Base-by-base conservation (phyloP, 2,329 filamentous ascomycete genomes). In the Corynespora cassiicola region DNA sequence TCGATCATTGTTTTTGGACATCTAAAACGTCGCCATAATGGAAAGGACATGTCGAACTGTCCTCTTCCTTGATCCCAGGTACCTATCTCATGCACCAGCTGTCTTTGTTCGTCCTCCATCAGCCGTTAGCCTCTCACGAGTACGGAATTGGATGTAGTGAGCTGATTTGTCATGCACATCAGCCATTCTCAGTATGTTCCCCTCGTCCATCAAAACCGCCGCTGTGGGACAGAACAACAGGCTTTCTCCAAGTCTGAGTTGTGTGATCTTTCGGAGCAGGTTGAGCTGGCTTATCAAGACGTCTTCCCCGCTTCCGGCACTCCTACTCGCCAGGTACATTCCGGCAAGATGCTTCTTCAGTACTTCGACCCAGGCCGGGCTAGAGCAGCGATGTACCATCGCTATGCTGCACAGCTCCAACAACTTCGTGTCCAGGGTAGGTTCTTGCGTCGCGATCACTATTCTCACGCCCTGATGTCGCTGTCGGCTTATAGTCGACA, bases 371-470 rank as follows among this genome's bases (percentile, higher is more conserved):
- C 84, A 88, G 2, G 75, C 76, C 0, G 84, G 84, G 0, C 80
- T 84, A 0, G 74, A 81, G 58, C 90, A 90, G 0, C 84, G 75
- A 57, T 90, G 86, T 0, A 89, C 81, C 16, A 90, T 76, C 0
- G 82, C 86, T 16, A 86, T 70, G 1, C 79, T 83, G 62, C 83
- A 88, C 0, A 91, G 70, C 43, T 89, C 86, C 0, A 90, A 71
- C 0, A 92, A 73, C 14, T 74, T 73, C 0, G 82, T 79, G 0
- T 83, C 84, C 7, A 91, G 76, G 0, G 83, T 87, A 0, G 87
- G 87, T 53, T 91, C 87, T 56, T 91, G 86, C 0, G 87, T 90
- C 0, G 85, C 83, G 25, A 90, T 84, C 26, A 90, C 61, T 5
- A 90, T 73, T 0, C 86, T 75, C 0, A 78, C 74, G 0, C 75